These are phyloP conservation scores for Aspergillus eucalypticola DNA, from an alignment of 2,329 filamentous ascomycete species.

Conservation along the genomic window DNA sequence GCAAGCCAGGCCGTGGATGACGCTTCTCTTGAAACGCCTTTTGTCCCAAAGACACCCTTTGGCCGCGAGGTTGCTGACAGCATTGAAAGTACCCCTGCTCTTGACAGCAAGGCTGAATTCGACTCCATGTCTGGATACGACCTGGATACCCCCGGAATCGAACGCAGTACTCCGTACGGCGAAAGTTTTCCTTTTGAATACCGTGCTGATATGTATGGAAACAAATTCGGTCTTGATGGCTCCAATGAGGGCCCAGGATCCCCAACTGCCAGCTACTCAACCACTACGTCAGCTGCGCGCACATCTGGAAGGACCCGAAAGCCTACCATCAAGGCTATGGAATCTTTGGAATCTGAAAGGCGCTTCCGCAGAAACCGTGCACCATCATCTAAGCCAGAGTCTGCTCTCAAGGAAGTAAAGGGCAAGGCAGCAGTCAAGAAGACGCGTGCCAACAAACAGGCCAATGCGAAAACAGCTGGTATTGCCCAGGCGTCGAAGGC, in stretches of 20 bases:
- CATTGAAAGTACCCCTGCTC: constrained; percentile 11
- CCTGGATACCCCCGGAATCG: neutral
- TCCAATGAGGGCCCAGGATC: constrained; percentile 21
- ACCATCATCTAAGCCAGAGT: constrained; percentile 13
- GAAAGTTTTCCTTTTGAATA: constrained; percentile 24
- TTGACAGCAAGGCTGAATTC: constrained; percentile 11
- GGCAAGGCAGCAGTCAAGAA: neutral
- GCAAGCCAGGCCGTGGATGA: neutral
- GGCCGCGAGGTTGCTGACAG: constrained; percentile 14
- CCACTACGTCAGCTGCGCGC: constrained; percentile 19
- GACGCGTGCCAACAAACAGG: neutral
- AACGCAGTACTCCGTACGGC: neutral
- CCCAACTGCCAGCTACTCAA: constrained; percentile 19
- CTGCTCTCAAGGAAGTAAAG: neutral
- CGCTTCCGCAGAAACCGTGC: constrained; percentile 19
- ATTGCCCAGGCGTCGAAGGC: neutral
- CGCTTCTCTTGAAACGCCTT: constrained; percentile 8
- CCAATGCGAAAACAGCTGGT: neutral
- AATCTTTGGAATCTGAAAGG: constrained; percentile 23
- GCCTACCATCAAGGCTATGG: constrained; percentile 24
- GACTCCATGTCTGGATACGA: neutral
- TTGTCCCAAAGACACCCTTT: neutral
- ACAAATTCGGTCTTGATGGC: constrained; percentile 25
- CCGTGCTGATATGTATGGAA: constrained; percentile 23
- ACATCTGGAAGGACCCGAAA: constrained; percentile 23